These are phyloP conservation scores for Wickerhamiella azyma DNA, from an alignment of 805 yeast species.

Conservation along the genomic window DNA sequence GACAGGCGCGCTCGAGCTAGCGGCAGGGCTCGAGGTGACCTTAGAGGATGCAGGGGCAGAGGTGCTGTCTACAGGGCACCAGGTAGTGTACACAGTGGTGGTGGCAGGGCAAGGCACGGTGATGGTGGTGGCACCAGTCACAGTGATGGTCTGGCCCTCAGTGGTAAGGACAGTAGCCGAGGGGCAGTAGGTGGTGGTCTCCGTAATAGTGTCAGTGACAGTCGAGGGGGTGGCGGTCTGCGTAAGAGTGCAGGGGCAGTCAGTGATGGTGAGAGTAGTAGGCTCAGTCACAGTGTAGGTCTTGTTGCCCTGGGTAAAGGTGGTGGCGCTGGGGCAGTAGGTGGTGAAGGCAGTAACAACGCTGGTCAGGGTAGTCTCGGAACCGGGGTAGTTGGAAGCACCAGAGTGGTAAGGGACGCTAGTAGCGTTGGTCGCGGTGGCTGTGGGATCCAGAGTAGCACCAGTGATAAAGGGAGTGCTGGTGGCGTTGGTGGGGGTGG, in stretches of 20 bases:
- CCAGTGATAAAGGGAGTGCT: background rate
- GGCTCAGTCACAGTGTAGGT: constrained; percentile 67
- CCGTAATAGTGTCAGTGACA: constrained; percentile 15
- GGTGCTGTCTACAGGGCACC: constrained; percentile 2
- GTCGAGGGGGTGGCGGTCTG: constrained; percentile 3
- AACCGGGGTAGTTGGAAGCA: constrained; percentile 1
- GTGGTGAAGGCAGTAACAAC: constrained; percentile 9
- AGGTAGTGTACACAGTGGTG: constrained; percentile 4
- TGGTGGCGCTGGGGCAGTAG: constrained; percentile 58
- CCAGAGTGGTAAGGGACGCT: background rate
- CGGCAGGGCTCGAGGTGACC: background rate
- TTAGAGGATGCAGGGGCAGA: constrained; percentile 12
- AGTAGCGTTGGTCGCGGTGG: background rate
- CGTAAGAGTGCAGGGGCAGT: constrained; percentile 70
- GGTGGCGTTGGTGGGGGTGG: background rate
- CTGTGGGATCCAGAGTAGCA: background rate
- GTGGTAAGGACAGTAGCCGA: constrained; percentile 45
- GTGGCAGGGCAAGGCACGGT: constrained; percentile 26
- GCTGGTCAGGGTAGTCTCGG: constrained; percentile 3
- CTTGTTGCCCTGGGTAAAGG: constrained; percentile 46
- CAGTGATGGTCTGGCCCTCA: constrained; percentile 29
- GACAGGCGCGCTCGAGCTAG: constrained; percentile 3
- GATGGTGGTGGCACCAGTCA: constrained; percentile 63
- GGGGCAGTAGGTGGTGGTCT: constrained; percentile 68
- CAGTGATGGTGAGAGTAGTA: constrained; percentile 73